Evolutionary conservation across 768 basidiomycete species (phyloP), one percentile per base, ranked within the genome.

Genomic region (Tricholoma matsutake): DNA sequence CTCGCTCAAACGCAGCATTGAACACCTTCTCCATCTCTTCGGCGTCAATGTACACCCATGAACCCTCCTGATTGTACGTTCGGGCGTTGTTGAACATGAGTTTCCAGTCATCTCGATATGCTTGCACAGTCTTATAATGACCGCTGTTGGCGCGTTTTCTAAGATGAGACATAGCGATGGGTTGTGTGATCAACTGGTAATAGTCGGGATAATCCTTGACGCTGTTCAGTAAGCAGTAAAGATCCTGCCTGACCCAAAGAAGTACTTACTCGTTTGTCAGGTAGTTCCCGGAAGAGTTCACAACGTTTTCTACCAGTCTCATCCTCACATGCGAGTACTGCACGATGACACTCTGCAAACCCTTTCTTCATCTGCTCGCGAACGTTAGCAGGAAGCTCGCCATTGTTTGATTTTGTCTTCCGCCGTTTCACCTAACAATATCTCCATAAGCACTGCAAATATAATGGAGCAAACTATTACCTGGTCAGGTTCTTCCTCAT

Each of bases 11-110:
- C 8, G 87, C 78, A 28, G 85, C 79, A 61, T 90, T 83, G 71
- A 96, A 94, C 54, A 88, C 87, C 70, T 90, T 91, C 76, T 96
- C 91, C 91, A 96, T 93, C 77, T 94, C 92, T 54, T 93, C 91
- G 7, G 96, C 95, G 63, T 96, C 94, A 62, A 91, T 81, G 74
- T 95, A 96, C 37, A 97, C 94, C 91, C 92, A 94, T 0, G 94
- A 96, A 1, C 91, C 94, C 74, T 96, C 94, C 73, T 91, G 88
- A 72, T 98, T 98, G 80, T 94, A 98, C 47, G 86, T 91, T 67
- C 91, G 83, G 4, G 96, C 96, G 68, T 98, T 98, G 73, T 86
- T 83, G 74, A 96, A 98, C 90, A 99, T 95, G 59, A 94, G 82
- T 65, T 83, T 83, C 86, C 89, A 94, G 72, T 96, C 94, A 51